These are phyloP conservation scores for Diutina sp. DNA, from an alignment of 1,139 yeast genomes.

Conservation along the genomic window DNA sequence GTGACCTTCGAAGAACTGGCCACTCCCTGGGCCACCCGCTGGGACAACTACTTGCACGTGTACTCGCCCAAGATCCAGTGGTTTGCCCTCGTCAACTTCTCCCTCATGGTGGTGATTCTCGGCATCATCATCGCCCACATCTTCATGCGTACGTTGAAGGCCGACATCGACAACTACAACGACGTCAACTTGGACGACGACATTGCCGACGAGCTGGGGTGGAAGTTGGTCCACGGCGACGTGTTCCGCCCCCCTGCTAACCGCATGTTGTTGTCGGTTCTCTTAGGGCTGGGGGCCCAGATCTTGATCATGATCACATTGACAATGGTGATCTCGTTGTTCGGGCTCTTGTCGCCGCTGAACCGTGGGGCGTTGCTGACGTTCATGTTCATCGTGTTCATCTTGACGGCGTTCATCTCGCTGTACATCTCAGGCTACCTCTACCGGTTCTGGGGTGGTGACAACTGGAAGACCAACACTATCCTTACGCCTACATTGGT, in stretches of 20 bases:
- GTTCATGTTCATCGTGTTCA: conserved; percentile 73
- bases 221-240: conserved; percentile 96
- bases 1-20: conserved; percentile 51
- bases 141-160: conserved; percentile 65
- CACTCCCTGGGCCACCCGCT: conserved; percentile 94
- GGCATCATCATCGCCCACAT: conserved; percentile 74
- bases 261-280: conserved; percentile 59
- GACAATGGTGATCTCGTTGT: conserved; percentile 70
- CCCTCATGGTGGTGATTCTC: conserved; percentile 65
- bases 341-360: conserved; percentile 87
- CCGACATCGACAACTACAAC: conserved; percentile 80
- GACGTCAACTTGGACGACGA: conserved; percentile 82
- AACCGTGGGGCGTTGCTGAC: conserved; percentile 91
- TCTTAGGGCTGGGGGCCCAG: conserved; percentile 86
- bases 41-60: conserved; percentile 93
- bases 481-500: conserved; percentile 70
- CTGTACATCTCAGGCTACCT: conserved; percentile 78
- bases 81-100: conserved; percentile 82
- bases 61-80: conserved; percentile 91
- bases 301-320: conserved; percentile 63
- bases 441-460: conserved; percentile 87
- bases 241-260: conserved; percentile 78
- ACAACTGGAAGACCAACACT: conserved; percentile 81
- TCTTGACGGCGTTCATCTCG: conserved; percentile 67
- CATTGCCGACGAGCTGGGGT: conserved; percentile 87